These are phyloP conservation scores for Zoysia pacifica DNA, from an alignment of 176 grass and related monocot species.

Conservation along the genomic window DNA sequence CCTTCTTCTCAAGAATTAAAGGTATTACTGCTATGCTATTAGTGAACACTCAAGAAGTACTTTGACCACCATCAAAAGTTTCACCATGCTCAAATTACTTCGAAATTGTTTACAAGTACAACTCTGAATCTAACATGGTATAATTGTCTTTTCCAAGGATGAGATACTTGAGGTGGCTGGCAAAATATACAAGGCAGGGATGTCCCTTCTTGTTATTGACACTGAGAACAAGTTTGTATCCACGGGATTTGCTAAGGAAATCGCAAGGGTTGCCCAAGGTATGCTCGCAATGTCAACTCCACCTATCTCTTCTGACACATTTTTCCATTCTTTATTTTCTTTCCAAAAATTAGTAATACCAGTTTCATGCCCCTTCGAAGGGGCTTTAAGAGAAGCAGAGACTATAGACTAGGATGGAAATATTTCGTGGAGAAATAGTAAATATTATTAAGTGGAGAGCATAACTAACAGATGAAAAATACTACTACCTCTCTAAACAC, in stretches of 20 bases:
- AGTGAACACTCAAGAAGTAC: background rate
- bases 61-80: background rate
- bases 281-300: background rate
- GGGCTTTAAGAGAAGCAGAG: background rate
- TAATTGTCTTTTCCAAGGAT: constrained; percentile 54
- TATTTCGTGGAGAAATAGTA: background rate
- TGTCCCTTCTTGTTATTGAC: constrained; percentile 97
- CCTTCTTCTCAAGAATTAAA: constrained; percentile 91
- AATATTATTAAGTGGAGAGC: background rate
- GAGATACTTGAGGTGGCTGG: constrained; percentile 95
- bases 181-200: constrained; percentile 95
- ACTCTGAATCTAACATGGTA: constrained; percentile 13
- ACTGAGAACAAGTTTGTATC: constrained; percentile 99
- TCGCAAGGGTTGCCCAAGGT: constrained; percentile 96
- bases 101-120: background rate
- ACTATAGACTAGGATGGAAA: background rate
- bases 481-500: background rate
- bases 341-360: background rate
- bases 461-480: background rate
- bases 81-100: background rate
- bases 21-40: constrained; percentile 43
- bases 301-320: background rate
- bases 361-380: background rate
- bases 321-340: background rate
- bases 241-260: constrained; percentile 98